These are phyloP conservation scores for Pseudogymnoascus sp. DNA, from an alignment of 2,329 filamentous ascomycete species.

Conservation along the genomic window DNA sequence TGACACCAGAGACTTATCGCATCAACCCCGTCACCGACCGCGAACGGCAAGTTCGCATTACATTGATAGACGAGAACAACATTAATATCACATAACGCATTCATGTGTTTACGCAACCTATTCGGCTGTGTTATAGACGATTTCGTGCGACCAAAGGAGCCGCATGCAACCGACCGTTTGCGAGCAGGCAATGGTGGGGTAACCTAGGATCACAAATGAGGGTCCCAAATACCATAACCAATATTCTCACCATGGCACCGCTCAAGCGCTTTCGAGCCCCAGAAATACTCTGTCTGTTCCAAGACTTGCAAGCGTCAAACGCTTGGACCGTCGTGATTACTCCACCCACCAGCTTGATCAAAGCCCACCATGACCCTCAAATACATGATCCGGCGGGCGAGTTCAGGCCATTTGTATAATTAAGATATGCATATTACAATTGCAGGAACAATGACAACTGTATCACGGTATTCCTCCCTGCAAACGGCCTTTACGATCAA, in stretches of 20 bases:
- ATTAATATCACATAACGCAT: too few species aligned
- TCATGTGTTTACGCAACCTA: not conserved
- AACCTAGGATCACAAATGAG: not conserved
- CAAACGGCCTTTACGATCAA: not conserved
- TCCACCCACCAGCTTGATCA: too few species aligned
- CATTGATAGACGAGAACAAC: not conserved
- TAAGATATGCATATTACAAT: not conserved
- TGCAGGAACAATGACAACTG: not conserved
- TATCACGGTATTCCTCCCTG: not conserved
- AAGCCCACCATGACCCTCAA: not conserved
- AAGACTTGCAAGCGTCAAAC: not conserved
- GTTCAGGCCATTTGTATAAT: not conserved
- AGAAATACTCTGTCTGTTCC: too few species aligned
- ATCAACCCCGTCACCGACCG: not conserved
- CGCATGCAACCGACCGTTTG: not conserved
- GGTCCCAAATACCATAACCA: not conserved
- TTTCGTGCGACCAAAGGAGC: not conserved
- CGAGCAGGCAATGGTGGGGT: not conserved
- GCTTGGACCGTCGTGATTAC: not conserved
- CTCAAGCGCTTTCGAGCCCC: not conserved
- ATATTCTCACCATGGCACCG: not conserved
- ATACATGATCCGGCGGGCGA: not conserved
- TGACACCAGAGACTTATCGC: not conserved
- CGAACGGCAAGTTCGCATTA: not conserved
- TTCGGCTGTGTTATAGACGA: not conserved